A percentile compares a stretch with the other conserved stretches of the same genome.
Evolutionary conservation across 2,329 filamentous ascomycete genomes (phyloP).

Genomic region (Acrodontium crateriforme): DNA sequence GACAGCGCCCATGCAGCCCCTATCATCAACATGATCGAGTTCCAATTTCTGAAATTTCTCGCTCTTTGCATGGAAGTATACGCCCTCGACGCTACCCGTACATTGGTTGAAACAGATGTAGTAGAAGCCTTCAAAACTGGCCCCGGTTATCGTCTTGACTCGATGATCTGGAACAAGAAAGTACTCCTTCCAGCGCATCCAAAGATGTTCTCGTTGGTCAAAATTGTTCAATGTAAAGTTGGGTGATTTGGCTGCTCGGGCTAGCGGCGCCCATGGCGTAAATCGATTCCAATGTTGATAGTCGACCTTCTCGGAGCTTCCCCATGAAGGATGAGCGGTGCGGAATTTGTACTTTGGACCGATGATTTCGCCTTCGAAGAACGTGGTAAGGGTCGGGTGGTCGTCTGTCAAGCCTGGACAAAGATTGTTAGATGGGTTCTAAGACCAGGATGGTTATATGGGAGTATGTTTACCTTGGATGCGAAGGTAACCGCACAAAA

Average conservation of each 20-base stretch:
- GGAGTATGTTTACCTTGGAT: constrained; percentile 94
- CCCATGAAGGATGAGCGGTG: constrained; percentile 81
- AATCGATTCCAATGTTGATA: constrained; percentile 89
- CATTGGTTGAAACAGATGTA: constrained; percentile 98
- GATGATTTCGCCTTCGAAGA: constrained; percentile 97
- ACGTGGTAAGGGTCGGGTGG: constrained; percentile 93
- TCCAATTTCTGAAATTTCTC: constrained; percentile 97
- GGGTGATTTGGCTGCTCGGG: constrained; percentile 44
- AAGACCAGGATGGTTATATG: too few relatives aligned
- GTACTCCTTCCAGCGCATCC: constrained; percentile 99
- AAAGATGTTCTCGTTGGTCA: constrained; percentile 73
- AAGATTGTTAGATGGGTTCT: too few relatives aligned
- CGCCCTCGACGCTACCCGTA: constrained; percentile 72
- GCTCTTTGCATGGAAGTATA: constrained; percentile 96
- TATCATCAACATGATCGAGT: constrained; percentile 73
- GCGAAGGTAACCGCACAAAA: constrained; percentile 83
- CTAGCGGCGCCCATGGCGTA: constrained; percentile 67
- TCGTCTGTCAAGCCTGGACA: constrained; percentile 73
- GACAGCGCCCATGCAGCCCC: constrained; percentile 69
- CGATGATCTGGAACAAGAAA: constrained; percentile 93
- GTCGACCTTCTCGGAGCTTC: constrained; percentile 81
- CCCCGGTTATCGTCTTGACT: constrained; percentile 78
- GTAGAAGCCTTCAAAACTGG: constrained; percentile 97
- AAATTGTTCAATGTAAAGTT: constrained; percentile 53
- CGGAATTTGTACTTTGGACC: constrained; percentile 89